A percentile compares a stretch with the other conserved stretches of the same genome.
Conservation (phyloP, 768 basidiomycete genomes). For the Tephrocybe rancida region DNA sequence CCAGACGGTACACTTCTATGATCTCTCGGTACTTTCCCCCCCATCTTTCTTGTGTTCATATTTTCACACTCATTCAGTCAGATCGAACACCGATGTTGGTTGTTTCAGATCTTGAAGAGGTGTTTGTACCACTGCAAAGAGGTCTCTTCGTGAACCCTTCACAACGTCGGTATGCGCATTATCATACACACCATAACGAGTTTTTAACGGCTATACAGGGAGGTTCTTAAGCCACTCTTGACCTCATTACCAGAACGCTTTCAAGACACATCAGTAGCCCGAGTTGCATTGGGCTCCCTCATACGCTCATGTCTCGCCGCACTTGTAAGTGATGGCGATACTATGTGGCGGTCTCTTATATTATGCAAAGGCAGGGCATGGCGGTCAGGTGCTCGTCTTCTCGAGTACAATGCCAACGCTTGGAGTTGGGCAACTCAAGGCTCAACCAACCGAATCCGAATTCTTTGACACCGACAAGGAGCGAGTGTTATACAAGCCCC, state of each 20-base stretch:
- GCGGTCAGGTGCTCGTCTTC: constrained; percentile 80
- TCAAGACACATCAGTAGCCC: constrained; percentile 43
- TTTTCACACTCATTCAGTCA: constrained; percentile 38
- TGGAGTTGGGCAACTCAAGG: constrained; percentile 71
- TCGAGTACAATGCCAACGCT: constrained; percentile 67
- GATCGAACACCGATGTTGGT: constrained; percentile 72
- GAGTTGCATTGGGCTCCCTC: constrained; percentile 79
- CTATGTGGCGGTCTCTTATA: constrained; percentile 1
- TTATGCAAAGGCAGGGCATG: constrained; percentile 53
- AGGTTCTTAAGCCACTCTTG: constrained; percentile 68
- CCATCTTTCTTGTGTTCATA: constrained; percentile 14
- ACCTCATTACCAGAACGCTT: constrained; percentile 65
- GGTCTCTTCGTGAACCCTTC: constrained; percentile 79
- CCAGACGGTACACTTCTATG: constrained; percentile 80
- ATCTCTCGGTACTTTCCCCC: constrained; percentile 70
- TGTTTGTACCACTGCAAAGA: constrained; percentile 75
- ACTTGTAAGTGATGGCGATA: constrained; percentile 49
- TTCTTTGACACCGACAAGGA: constrained; percentile 89
- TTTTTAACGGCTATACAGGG: constrained; percentile 33
- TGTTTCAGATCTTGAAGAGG: constrained; percentile 89
- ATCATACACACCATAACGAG: too few relatives aligned
- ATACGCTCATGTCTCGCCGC: constrained; percentile 72
- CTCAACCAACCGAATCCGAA: constrained; percentile 59
- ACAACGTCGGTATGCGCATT: constrained; percentile 65
- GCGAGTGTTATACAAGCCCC: constrained; percentile 73